Percentiles rank a stretch among this genome's conserved stretches.
These are phyloP conservation scores for Anastatica hierochuntica DNA, from an alignment of 345 rosid genomes.

Conservation along the genomic window DNA sequence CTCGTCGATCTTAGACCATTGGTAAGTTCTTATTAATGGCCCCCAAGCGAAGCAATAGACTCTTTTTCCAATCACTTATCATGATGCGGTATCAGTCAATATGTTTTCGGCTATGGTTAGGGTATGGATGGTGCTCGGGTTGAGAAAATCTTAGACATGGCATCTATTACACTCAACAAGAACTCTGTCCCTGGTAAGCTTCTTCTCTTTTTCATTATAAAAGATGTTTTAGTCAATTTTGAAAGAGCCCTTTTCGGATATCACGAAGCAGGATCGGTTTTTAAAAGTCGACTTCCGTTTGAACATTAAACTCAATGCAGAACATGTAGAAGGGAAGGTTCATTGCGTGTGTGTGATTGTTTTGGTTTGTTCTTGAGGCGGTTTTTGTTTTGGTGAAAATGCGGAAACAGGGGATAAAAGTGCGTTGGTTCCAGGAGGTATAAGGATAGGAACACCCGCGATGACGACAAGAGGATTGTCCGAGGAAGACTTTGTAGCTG, in stretches of 20 bases:
- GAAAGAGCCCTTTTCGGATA: not conserved
- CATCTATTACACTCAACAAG: constrained; percentile 88
- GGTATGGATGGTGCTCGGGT: constrained; percentile 89
- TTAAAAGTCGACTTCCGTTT: no score
- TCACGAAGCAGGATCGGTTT: no score
- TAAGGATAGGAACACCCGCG: constrained; percentile 87
- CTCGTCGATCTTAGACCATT: constrained; percentile 81
- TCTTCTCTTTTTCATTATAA: not conserved
- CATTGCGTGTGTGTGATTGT: no score
- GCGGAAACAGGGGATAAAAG: constrained; percentile 66
- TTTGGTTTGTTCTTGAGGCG: not conserved
- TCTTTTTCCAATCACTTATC: not conserved
- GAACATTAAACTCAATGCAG: no score
- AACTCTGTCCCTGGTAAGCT: constrained; percentile 81
- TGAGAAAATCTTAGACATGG: constrained; percentile 90
- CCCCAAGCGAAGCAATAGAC: not conserved
- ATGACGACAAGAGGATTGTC: constrained; percentile 88
- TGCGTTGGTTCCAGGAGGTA: constrained; percentile 85
- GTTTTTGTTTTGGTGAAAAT: not conserved
- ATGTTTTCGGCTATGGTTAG: constrained; percentile 27
- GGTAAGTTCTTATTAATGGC: constrained; percentile 30
- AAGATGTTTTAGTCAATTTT: not conserved
- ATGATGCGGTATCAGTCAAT: not conserved
- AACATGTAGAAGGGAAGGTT: no score
- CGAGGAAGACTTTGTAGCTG: constrained; percentile 58